These are phyloP conservation scores for Debaryomyces sp. DNA, from an alignment of 1,139 yeast species.

Conservation along the genomic window DNA sequence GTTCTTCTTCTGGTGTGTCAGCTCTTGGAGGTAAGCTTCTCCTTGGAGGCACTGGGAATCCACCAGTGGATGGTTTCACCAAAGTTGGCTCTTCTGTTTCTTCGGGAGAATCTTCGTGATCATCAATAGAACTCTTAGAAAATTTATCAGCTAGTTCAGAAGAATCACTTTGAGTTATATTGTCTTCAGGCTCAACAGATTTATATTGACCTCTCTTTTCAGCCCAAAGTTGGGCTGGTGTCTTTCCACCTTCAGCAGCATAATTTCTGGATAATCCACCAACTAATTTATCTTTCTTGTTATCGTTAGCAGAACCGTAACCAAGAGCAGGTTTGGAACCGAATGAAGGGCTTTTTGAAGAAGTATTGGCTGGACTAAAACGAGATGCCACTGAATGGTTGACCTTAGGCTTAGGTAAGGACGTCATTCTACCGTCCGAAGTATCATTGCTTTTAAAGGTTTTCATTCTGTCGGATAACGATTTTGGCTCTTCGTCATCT, in stretches of 20 bases:
- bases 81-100: constrained; percentile 27
- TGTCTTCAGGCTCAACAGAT: constrained; percentile 35
- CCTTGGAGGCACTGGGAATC: constrained; percentile 21
- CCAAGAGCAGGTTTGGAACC: constrained; percentile 56
- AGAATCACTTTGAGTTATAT: constrained; percentile 6
- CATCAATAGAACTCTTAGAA: constrained; percentile 8
- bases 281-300: constrained; percentile 47
- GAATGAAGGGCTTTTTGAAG: constrained; percentile 39
- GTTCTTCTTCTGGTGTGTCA: not conserved
- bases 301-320: constrained; percentile 26
- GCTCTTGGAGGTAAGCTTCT: constrained; percentile 19
- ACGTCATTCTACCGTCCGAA: constrained; percentile 56
- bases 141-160: constrained; percentile 14
- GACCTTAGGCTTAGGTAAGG: constrained; percentile 68
- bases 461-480: constrained; percentile 48
- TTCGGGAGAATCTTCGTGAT: constrained; percentile 24
- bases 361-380: constrained; percentile 39
- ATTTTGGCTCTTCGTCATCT: constrained; percentile 33
- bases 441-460: constrained; percentile 32
- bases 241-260: constrained; percentile 76
- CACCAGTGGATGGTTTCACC: constrained; percentile 18
- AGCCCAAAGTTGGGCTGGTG: constrained; percentile 97
- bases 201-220: constrained; percentile 75
- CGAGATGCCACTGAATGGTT: constrained; percentile 55
- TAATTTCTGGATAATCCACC: constrained; percentile 72